Conservation (phyloP, 2,329 filamentous ascomycete genomes). For the Alternaria sp. region DNA sequence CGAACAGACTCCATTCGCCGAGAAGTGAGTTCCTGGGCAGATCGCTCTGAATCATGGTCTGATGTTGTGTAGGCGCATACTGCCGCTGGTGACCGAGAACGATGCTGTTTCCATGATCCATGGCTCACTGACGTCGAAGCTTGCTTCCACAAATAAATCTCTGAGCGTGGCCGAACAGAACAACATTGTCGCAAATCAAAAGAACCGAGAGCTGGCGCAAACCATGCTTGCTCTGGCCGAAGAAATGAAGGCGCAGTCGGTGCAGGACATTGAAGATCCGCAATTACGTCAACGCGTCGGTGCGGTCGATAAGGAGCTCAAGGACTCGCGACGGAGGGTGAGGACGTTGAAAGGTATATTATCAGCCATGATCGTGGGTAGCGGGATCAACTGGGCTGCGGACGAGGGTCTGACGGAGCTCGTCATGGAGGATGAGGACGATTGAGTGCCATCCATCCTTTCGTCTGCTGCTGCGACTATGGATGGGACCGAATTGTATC, state of each 20-base stretch:
- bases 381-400: slow-evolving; percentile 80
- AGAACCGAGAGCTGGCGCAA: slow-evolving; percentile 68
- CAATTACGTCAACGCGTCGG: slow-evolving; percentile 63
- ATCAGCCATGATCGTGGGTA: slow-evolving; percentile 80
- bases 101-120: slow-evolving; percentile 71
- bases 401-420: slow-evolving; percentile 71
- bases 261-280: slow-evolving; percentile 61
- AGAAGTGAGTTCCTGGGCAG: slow-evolving; percentile 62
- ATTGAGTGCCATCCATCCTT: slow-evolving; percentile 7
- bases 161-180: slow-evolving; percentile 65
- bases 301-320: slow-evolving; percentile 65
- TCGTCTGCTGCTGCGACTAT: neutral
- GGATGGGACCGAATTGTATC: neutral
- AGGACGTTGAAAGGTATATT: slow-evolving; percentile 78
- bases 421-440: slow-evolving; percentile 71
- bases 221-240: slow-evolving; percentile 69
- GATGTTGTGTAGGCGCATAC: slow-evolving; percentile 62
- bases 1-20: slow-evolving; percentile 67
- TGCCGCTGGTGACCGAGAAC: slow-evolving; percentile 69
- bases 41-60: slow-evolving; percentile 7
- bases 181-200: slow-evolving; percentile 61
- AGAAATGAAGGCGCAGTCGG: slow-evolving; percentile 60
- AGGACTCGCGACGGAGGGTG: slow-evolving; percentile 69
- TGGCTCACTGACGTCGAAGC: slow-evolving; percentile 63
- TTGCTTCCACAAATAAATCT: slow-evolving; percentile 59